phyloP scores from a whole-genome alignment of 163 green algal species.

The Chlamydomonas reinhardtii region DNA sequence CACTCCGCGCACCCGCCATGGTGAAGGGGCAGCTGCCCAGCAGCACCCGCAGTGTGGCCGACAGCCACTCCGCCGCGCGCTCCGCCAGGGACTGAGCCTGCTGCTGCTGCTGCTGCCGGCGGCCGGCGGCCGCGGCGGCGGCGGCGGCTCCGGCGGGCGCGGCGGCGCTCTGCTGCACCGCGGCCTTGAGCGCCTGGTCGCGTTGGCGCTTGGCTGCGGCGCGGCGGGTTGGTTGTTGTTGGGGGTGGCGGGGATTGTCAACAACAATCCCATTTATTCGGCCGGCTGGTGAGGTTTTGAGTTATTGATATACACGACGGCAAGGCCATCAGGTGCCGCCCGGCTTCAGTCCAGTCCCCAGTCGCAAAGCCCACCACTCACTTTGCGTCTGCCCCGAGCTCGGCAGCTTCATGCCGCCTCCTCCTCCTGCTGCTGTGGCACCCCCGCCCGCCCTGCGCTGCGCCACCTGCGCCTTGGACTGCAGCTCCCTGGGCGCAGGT shows the following conservation, averaged over 20 bases:
- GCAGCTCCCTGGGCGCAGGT: conserved; percentile 6
- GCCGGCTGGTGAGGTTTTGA: no score
- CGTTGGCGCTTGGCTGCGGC: conserved; percentile 31
- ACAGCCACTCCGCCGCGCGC: not conserved
- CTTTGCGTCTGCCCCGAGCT: conserved; percentile 16
- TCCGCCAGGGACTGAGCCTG: not conserved
- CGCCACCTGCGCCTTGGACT: not conserved
- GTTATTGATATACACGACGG: no score
- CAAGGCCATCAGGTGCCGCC: no score
- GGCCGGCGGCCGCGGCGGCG: not conserved
- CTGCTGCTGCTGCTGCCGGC: not conserved
- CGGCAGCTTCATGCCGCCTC: not conserved
- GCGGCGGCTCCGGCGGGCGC: not conserved
- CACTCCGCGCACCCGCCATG: conserved; percentile 15
- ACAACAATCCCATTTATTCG: no score
- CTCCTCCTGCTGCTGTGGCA: no score
- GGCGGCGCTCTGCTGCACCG: conserved; percentile 23
- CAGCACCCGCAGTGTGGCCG: conserved; percentile 1
- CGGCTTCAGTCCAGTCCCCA: no score
- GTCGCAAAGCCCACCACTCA: not conserved
- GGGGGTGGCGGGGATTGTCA: no score
- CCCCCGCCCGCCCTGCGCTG: not conserved
- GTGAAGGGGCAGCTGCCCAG: conserved; percentile 13
- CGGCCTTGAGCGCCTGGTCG: conserved; percentile 13
- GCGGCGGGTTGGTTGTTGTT: no score